phyloP scores from a whole-genome alignment of 805 yeast genomes.

The Ogataea polymorpha region DNA sequence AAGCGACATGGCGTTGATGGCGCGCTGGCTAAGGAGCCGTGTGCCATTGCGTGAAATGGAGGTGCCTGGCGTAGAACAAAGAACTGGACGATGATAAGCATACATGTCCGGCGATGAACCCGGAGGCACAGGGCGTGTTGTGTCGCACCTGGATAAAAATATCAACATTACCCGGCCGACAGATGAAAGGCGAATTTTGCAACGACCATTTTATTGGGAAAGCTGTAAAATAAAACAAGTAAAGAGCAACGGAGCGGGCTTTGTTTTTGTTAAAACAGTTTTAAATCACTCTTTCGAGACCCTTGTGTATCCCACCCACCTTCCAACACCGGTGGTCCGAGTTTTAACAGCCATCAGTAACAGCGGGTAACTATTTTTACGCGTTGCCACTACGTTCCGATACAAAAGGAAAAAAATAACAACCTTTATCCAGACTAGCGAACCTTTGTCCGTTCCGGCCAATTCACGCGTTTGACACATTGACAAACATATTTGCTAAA shows the following conservation, averaged over 20 bases:
- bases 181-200: conserved; percentile 14
- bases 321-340: conserved; percentile 4
- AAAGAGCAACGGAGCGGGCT: conserved; percentile 15
- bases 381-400: conserved; percentile 10
- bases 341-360: conserved; percentile 10
- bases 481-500: conserved; percentile 3
- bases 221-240: conserved; percentile 18
- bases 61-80: no score
- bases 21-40: not conserved
- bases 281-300: conserved; percentile 6
- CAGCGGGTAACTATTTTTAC: conserved; percentile 12
- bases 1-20: not conserved
- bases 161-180: conserved; percentile 9
- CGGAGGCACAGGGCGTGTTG: not conserved
- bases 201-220: conserved; percentile 14
- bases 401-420: conserved; percentile 5
- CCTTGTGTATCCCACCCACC: conserved; percentile 1
- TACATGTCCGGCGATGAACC: no score
- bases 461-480: conserved; percentile 2
- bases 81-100: no score
- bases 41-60: no score
- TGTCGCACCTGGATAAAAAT: not conserved
- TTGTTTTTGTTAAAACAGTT: conserved; percentile 11
- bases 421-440: not conserved
- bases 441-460: not conserved